These are phyloP conservation scores for Aspergillus uvarum DNA, from an alignment of 2,329 filamentous ascomycete genomes.

Conservation along the genomic window DNA sequence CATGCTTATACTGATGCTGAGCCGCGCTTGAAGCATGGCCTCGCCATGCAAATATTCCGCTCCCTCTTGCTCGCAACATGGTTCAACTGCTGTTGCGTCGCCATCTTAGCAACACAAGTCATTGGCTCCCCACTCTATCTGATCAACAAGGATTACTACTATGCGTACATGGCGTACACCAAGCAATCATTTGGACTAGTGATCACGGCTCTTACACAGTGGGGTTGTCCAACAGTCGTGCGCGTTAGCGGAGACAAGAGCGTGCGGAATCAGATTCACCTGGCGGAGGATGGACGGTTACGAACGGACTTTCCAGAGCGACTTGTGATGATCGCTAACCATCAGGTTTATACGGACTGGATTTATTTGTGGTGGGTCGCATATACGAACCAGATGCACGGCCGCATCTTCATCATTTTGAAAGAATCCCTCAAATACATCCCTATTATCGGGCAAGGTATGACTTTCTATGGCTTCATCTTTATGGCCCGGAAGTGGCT, in stretches of 20 bases:
- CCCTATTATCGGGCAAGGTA: slow-evolving; percentile 61
- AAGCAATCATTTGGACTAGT: slow-evolving; percentile 66
- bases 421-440: slow-evolving; percentile 66
- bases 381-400: slow-evolving; percentile 65
- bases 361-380: slow-evolving; percentile 68
- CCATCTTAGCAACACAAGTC: slow-evolving; percentile 57
- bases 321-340: slow-evolving; percentile 63
- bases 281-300: slow-evolving; percentile 57
- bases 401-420: slow-evolving; percentile 65
- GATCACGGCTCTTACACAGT: slow-evolving; percentile 61
- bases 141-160: slow-evolving; percentile 61
- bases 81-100: slow-evolving; percentile 45
- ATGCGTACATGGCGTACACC: slow-evolving; percentile 65
- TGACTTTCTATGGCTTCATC: slow-evolving; percentile 66
- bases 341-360: slow-evolving; percentile 70
- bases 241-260: slow-evolving; percentile 62
- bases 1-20: slow-evolving; percentile 28
- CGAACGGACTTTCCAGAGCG: slow-evolving; percentile 61
- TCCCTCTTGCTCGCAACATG: slow-evolving; percentile 46
- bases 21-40: slow-evolving; percentile 46
- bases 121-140: slow-evolving; percentile 62
- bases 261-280: slow-evolving; percentile 58
- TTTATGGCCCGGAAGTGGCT: slow-evolving; percentile 65
- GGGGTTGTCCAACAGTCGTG: slow-evolving; percentile 63
- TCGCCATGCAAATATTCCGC: slow-evolving; percentile 46